A percentile compares a stretch with the other conserved stretches of the same genome.
Conservation (phyloP, 192 early-diverging fungal species). For the Podila epigama region DNA sequence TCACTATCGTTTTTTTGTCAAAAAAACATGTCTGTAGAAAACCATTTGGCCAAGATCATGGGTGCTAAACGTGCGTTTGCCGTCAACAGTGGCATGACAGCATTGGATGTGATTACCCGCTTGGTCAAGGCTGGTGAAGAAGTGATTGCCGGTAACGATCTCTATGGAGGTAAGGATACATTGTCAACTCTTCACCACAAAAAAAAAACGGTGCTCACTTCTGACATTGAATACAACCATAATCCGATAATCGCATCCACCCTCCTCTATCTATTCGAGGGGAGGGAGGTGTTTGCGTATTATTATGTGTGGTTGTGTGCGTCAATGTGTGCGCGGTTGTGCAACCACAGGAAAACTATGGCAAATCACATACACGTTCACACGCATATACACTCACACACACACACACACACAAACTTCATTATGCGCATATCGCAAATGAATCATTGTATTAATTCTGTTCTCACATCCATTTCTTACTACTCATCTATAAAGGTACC, state of each 20-base stretch:
- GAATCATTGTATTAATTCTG: slow-evolving; percentile 51
- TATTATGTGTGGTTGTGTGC: too few species aligned
- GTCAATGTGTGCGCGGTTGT: too few species aligned
- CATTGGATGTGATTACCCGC: slow-evolving; percentile 90
- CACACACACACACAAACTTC: not conserved
- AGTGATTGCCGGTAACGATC: slow-evolving; percentile 94
- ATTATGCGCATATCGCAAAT: not conserved
- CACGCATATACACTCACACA: not conserved
- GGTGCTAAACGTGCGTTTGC: slow-evolving; percentile 84
- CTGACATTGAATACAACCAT: too few species aligned
- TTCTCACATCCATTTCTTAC: not conserved
- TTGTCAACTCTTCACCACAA: too few species aligned
- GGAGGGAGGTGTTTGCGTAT: too few species aligned
- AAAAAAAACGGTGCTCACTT: too few species aligned
- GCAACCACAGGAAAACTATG: too few species aligned
- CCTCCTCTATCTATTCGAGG: too few species aligned
- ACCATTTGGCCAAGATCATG: slow-evolving; percentile 96
- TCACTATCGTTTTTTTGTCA: not conserved
- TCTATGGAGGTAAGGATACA: slow-evolving; percentile 82
- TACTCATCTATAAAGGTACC: slow-evolving; percentile 64
- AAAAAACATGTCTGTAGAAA: slow-evolving; percentile 59
- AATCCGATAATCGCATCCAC: too few species aligned
- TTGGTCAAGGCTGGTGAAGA: slow-evolving; percentile 89
- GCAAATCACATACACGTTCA: not conserved
- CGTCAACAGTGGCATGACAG: slow-evolving; percentile 92